Base-by-base conservation (phyloP, 768 basidiomycete genomes). In the Cytidiella melzeri region DNA sequence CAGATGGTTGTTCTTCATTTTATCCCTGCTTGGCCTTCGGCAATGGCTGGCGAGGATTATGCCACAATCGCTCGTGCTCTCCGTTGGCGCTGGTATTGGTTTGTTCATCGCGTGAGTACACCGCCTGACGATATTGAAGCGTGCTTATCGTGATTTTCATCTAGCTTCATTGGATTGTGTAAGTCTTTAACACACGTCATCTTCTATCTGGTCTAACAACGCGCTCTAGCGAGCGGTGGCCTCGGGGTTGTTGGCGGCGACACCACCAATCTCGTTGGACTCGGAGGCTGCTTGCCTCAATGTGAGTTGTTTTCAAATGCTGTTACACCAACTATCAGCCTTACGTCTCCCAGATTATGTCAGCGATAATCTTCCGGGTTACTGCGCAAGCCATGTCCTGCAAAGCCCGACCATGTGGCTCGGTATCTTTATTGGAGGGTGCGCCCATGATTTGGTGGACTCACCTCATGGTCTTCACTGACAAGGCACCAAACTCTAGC, bases 21-120 rank as follows among this genome's bases (percentile, higher is more conserved):
- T 93, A 12, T 90, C 89, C 0, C 64, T 93, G 19, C 69, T 92
- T 25, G 91, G 91, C 52, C 73, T 93, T 45, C 87, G 91, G 43
- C 89, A 92, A 69, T 93, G 89, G 91, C 75, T 93, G 4, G 87
- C 84, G 12, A 80, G 91, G 13, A 78, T 90, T 48, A 92, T 93
- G 80, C 91, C 91, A 1, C 85, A 87, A 55, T 92, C 90, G 3
- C 75, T 93, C 23, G 82, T 91, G 3, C 75, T 91, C 48, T 84
- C 90, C 1, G 87, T 91, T 10, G 91, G 90, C 38, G 80, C 87
- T 30, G 91, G 90, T 50, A 92, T 93, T 58, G 91, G 91, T 52
- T 65, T 93, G 15, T 93, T 88, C 67, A 88, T 93, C 55, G 88
- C 89, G 75, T 87, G 58, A 60, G 81, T 77, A 23, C 38, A 26